Evolutionary conservation across 2,329 filamentous ascomycete genomes (phyloP).

Genomic region (Colletotrichum horii): DNA sequence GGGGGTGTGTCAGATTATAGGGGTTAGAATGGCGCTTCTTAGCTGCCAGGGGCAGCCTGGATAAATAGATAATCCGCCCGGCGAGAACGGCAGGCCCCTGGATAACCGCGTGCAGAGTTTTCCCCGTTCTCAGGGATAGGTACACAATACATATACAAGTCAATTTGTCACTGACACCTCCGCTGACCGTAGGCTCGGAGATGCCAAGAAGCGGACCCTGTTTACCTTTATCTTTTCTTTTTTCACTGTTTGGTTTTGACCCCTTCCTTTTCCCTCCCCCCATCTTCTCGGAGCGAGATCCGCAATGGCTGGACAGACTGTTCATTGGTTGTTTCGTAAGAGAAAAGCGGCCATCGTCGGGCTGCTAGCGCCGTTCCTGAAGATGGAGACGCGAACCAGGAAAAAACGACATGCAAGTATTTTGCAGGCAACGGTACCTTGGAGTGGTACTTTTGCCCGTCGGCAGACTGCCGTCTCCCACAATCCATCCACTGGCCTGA

Average conservation of each 20-base stretch:
- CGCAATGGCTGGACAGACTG: neutral
- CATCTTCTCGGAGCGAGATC: neutral
- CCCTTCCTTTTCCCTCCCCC: neutral
- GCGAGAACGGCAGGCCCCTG: too few species aligned
- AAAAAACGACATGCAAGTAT: neutral
- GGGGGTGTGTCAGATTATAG: too few species aligned
- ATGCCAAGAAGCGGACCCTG: constrained; percentile 2
- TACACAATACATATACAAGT: too few species aligned
- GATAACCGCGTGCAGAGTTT: too few species aligned
- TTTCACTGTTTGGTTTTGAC: neutral
- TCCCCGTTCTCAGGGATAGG: too few species aligned
- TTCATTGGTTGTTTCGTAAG: neutral
- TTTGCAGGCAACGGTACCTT: neutral
- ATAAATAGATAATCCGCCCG: too few species aligned
- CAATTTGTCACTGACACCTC: too few species aligned
- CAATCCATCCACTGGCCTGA: neutral
- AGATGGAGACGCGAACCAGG: neutral
- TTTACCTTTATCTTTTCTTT: neutral
- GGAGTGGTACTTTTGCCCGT: neutral
- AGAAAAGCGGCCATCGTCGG: neutral
- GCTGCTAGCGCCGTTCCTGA: neutral
- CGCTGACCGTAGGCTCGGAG: constrained; percentile 10
- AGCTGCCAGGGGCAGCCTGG: too few species aligned
- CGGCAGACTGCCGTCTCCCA: neutral
- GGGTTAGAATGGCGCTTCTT: too few species aligned